phyloP scores from a whole-genome alignment of 176 grass and related monocot species.

The Poa pratensis region DNA sequence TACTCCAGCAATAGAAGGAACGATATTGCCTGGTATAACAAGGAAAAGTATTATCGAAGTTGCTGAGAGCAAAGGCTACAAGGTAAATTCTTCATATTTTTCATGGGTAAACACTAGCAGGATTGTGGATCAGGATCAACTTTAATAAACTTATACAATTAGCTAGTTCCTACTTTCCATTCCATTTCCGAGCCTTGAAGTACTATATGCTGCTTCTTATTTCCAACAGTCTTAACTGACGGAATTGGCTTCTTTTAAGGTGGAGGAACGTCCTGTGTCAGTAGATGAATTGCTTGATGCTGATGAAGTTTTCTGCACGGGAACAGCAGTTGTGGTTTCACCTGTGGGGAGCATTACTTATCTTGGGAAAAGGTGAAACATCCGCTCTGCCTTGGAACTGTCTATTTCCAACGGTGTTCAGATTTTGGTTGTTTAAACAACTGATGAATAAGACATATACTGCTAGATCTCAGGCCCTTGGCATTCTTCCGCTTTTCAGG shows the following conservation, averaged over 20 bases:
- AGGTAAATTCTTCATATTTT: slow-evolving; percentile 53
- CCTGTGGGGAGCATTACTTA: slow-evolving; percentile 88
- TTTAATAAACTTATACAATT: no score
- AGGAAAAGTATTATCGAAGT: slow-evolving; percentile 90
- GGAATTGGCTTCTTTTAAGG: slow-evolving; percentile 47
- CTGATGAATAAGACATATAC: neutral
- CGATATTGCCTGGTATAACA: slow-evolving; percentile 92
- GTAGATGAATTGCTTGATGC: slow-evolving; percentile 82
- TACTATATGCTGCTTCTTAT: slow-evolving; percentile 17
- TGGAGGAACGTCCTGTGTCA: slow-evolving; percentile 69
- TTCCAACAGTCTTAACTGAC: slow-evolving; percentile 10
- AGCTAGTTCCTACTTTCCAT: no score
- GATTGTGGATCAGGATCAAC: no score
- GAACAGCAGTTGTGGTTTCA: slow-evolving; percentile 87
- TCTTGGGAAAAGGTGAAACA: slow-evolving; percentile 60
- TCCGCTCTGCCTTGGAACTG: neutral
- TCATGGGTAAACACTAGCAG: neutral
- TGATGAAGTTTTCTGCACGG: slow-evolving; percentile 94
- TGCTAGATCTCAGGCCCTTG: neutral
- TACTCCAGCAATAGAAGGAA: slow-evolving; percentile 80
- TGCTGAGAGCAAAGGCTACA: slow-evolving; percentile 72
- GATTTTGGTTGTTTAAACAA: neutral
- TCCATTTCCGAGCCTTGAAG: no score
- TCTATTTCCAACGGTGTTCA: neutral
- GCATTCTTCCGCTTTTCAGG: slow-evolving; percentile 44